Evolutionary conservation across 768 basidiomycete genomes (phyloP), one percentile per base, ranked within the genome.

Genomic region (Leccinellum albellum): DNA sequence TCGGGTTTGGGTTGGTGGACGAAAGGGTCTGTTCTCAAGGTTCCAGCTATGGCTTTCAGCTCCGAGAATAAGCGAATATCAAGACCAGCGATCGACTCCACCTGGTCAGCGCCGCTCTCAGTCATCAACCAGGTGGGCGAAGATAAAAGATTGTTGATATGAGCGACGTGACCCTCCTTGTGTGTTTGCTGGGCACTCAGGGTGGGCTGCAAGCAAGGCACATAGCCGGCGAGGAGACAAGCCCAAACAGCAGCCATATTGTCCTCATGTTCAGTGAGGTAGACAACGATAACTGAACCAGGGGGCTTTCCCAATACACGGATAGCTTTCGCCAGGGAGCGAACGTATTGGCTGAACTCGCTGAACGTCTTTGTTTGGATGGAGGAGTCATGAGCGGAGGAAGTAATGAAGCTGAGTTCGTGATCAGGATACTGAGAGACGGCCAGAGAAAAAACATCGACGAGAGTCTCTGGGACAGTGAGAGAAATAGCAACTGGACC

Each of bases 191-290:
- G 67, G 14, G 71, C 70, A 32, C 71, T 73, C 29, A 73, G 51
- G 1, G 70, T 64, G n/a, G 70, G 71, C 42, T 71, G 69, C 50
- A 71, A 56, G 60, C 70, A 71, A 9, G 71, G 70, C 1, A 71
- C 59, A 53, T 60, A 66, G 13, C 70, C 70, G 4, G 69, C 71
- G 14, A 71, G 57, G 1, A 71, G 53, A 48, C 67, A 73, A 0
- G 70, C 69, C 70, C 71, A 71, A 9, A 71, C 53, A 6, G 70
- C 70, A 3, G 58, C 60, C 70, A 72, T 71, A 28, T 71, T 71
- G 44, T 71, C 71, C 49, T 71, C 69, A 26, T 71, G 70, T 46
- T 71, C 71, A 1, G 69, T 71, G 20, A 71, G 56, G 50, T 71
- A 71, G 0, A 71, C 57, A 6, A 70, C 58, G 2, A 72, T 12